Conservation (phyloP, 345 rosid genomes). For the Orychophragmus violaceus region DNA sequence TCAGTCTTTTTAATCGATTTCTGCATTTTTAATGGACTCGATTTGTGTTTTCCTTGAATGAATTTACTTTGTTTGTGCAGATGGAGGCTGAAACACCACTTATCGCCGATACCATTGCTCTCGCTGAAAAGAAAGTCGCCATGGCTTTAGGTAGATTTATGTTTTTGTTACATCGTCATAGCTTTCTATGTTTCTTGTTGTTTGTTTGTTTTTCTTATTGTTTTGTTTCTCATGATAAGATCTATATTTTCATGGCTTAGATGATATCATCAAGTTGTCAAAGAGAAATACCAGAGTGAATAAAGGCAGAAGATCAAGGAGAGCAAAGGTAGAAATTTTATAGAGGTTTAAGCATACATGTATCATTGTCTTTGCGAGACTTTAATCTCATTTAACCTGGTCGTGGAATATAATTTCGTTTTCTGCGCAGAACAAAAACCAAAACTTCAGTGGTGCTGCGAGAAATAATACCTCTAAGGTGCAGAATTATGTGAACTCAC, state of each 20-base stretch:
- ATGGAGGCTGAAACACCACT: slow-evolving; percentile 52
- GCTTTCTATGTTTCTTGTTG: neutral
- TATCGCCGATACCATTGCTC: slow-evolving; percentile 55
- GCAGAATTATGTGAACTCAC: slow-evolving; percentile 46
- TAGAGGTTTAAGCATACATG: neutral
- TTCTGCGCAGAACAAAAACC: slow-evolving; percentile 47
- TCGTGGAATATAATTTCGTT: neutral
- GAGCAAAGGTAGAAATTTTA: slow-evolving; percentile 41
- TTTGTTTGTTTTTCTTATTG: neutral
- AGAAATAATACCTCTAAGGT: slow-evolving; percentile 45
- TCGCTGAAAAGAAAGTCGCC: slow-evolving; percentile 73
- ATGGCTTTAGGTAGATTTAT: slow-evolving; percentile 72
- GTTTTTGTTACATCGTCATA: neutral
- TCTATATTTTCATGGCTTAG: slow-evolving; percentile 24
- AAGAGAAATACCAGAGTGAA: slow-evolving; percentile 34
- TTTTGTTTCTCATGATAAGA: neutral
- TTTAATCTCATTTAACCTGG: neutral
- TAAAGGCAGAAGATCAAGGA: slow-evolving; percentile 36
- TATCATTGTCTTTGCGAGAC: neutral
- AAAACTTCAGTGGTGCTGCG: slow-evolving; percentile 35
- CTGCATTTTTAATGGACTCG: neutral
- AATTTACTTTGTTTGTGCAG: slow-evolving; percentile 26
- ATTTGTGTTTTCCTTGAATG: neutral
- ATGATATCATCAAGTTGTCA: slow-evolving; percentile 80
- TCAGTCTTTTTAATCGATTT: neutral